Percentiles rank a stretch among this genome's conserved stretches.
phyloP scores from a whole-genome alignment of 805 yeast genomes.

The Kodamaea kakaduensis region DNA sequence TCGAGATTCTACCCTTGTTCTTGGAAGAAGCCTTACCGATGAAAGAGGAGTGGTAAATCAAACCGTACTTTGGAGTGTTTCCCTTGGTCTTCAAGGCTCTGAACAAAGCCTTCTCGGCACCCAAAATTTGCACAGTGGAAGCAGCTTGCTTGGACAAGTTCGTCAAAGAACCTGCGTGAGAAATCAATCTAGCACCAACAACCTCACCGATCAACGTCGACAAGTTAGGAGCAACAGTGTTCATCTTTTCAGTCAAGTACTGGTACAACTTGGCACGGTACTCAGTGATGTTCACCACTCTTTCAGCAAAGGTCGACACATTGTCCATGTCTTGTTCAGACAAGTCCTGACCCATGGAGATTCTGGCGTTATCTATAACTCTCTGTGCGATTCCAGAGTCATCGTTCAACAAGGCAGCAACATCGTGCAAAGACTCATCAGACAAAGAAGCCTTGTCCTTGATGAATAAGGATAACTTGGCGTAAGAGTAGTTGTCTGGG shows the following conservation, averaged over 20 bases:
- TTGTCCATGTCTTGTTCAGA: conserved; percentile 92
- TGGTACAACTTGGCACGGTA: conserved; percentile 81
- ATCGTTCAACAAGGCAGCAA: conserved; percentile 86
- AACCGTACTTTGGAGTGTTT: conserved; percentile 94
- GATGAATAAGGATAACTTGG: conserved; percentile 75
- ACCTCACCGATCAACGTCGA: conserved; percentile 97
- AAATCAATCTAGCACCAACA: conserved; percentile 96
- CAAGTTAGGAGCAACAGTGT: conserved; percentile 95
- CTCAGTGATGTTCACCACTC: conserved; percentile 88
- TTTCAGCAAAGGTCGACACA: conserved; percentile 84
- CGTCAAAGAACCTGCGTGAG: conserved; percentile 97
- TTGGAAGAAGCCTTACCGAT: conserved; percentile 92
- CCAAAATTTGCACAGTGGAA: conserved; percentile 95
- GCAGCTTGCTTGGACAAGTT: conserved; percentile 98
- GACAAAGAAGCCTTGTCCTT: conserved; percentile 80
- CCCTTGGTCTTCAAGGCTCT: conserved; percentile 96
- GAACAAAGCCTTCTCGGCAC: conserved; percentile 96
- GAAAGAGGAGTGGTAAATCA: conserved; percentile 91
- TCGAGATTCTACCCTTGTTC: conserved; percentile 98
- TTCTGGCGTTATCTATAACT: conserved; percentile 90
- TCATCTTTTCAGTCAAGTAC: conserved; percentile 93
- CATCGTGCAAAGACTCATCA: conserved; percentile 92
- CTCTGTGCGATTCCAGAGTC: conserved; percentile 88
- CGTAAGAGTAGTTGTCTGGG: conserved; percentile 82
- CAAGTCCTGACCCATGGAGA: conserved; percentile 98